Base-by-base conservation (phyloP, 306 rosid species). In the Fragaria iinumae region DNA sequence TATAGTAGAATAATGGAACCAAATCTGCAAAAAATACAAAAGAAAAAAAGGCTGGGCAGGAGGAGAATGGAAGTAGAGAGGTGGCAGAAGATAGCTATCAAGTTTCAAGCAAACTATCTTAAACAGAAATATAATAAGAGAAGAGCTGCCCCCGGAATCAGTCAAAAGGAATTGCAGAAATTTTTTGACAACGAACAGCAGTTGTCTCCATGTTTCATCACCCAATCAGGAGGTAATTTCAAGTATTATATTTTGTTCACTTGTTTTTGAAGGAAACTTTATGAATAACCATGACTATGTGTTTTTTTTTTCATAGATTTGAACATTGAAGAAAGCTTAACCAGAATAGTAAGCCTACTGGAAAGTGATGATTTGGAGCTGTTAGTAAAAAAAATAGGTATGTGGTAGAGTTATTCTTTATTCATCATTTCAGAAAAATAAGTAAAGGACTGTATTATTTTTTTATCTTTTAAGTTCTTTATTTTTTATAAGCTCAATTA, bases 1-100 rank as follows among this genome's bases (percentile, higher is more conserved):
- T 27, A 27, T 27, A 27, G 29, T 27, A 27, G 29, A 27, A 27
- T 27, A 27, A 27, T 27, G 29, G 29, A 27, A 27, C 29, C 29
- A 27, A 27, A 39, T 11, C 67, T 86, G 49, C 81, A 82, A 38
- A 17, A 1, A 0, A 13, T 8, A 21, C 78, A 77, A 7, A 76
- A 48, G 82, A 76, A 49, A 20, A 80, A n/a, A 32, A 87, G 84
- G 56, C 4, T 1, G 8, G 5, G 8, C 13, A 6, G 1, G 1
- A 62, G 36, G 49, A 53, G 65, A 55, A 3, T 65, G 49, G 7
- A 49, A 2, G 18, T 18, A 71, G 29, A 3, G 0, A 3, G 0
- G n/a, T 72, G 50, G 76, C 17, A 27, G 2, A 6, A 1, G 0
- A 20, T 36, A n/a, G 65, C 65, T 2, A 52, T 5, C 5, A 18